Conservation (phyloP, 805 yeast genomes). For the Myxozyma lipomycoides region DNA sequence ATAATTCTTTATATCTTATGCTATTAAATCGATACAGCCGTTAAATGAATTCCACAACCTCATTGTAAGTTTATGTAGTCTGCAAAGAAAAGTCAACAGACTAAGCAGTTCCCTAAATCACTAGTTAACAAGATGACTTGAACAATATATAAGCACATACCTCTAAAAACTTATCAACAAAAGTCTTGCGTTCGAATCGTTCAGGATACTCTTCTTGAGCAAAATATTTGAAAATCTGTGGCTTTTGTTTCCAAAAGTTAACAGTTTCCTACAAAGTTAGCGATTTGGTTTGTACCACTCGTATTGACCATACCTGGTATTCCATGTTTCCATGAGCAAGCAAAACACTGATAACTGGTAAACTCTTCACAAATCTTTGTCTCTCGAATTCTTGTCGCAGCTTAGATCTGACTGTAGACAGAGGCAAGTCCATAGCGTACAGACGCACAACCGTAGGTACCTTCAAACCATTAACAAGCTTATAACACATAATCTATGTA, state of each 20-base stretch:
- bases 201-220: conserved; percentile 59
- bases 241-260: conserved; percentile 86
- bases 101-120: conserved; percentile 22
- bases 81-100: background rate
- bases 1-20: too few relatives aligned
- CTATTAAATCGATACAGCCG: too few relatives aligned
- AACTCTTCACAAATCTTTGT: conserved; percentile 66
- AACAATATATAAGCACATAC: conserved; percentile 42
- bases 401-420: conserved; percentile 73
- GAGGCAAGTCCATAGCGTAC: conserved; percentile 72
- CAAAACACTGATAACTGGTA: conserved; percentile 62
- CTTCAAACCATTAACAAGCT: conserved; percentile 29
- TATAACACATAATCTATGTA: background rate
- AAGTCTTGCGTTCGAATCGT: conserved; percentile 54
- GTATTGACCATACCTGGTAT: conserved; percentile 47
- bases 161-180: conserved; percentile 69
- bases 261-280: conserved; percentile 49
- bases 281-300: background rate
- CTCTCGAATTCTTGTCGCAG: conserved; percentile 88
- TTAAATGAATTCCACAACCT: too few relatives aligned
- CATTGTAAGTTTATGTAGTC: too few relatives aligned
- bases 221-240: conserved; percentile 79
- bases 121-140: background rate
- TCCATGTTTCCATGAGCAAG: conserved; percentile 86
- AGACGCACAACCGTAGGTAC: conserved; percentile 57